Conservation (phyloP, 371 early-diverging fungal genomes). For the Hamiltosporidium magnivora region DNA sequence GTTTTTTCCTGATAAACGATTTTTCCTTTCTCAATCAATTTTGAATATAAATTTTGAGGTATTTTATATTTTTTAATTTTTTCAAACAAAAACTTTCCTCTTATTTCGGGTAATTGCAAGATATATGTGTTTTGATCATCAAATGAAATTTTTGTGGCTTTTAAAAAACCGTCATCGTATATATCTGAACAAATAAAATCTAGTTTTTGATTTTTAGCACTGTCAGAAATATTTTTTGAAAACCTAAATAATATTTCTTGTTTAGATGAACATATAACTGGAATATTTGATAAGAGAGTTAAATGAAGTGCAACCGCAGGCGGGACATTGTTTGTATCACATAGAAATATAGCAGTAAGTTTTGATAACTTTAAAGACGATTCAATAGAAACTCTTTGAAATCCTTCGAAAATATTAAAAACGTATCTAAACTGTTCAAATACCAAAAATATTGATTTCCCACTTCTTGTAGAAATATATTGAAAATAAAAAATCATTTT, state of each 20-base stretch:
- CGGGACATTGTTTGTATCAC: constrained; percentile 12
- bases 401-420: constrained; percentile 48
- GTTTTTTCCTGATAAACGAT: not conserved
- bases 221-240: not conserved
- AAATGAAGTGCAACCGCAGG: constrained; percentile 30
- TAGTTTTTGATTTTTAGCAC: not conserved
- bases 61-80: constrained; percentile 25
- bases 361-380: constrained; percentile 6
- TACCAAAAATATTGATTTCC: constrained; percentile 26
- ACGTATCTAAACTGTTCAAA: constrained; percentile 26
- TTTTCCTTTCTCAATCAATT: constrained; percentile 4
- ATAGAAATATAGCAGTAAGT: constrained; percentile 28
- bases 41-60: constrained; percentile 25
- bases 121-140: constrained; percentile 15
- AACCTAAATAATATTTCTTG: too few relatives aligned
- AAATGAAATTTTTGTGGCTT: not conserved
- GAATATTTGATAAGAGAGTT: constrained; percentile 3
- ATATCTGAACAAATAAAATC: not conserved
- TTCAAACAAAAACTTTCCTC: constrained; percentile 28
- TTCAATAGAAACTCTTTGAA: constrained; percentile 48
- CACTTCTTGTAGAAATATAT: constrained; percentile 24
- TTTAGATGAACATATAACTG: too few relatives aligned
- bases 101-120: constrained; percentile 19
- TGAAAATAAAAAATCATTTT: constrained; percentile 12
- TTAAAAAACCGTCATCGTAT: constrained; percentile 20